Conservation (phyloP, 129 eudicot species). For the Logfia minima region DNA sequence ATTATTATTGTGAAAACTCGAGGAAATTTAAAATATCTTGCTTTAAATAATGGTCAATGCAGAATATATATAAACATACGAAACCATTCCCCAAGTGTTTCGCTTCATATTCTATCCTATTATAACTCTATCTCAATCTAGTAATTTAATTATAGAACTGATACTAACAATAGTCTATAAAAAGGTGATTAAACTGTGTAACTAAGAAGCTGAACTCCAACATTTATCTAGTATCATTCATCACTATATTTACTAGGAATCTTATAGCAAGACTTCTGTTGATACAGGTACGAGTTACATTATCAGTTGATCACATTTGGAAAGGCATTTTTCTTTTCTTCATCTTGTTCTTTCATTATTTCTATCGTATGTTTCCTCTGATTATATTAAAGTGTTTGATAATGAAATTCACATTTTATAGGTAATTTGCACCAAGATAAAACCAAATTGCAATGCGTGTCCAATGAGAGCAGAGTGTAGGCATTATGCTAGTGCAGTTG, state of each 20-base stretch:
- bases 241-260: neutral
- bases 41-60: too few relatives aligned
- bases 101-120: neutral
- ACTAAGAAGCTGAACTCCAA: neutral
- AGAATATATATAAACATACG: neutral
- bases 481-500: slow-evolving; percentile 60
- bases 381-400: neutral
- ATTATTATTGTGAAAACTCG: neutral
- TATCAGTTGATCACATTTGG: slow-evolving; percentile 79
- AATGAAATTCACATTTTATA: slow-evolving; percentile 13
- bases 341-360: neutral
- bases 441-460: slow-evolving; percentile 74
- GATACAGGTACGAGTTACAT: slow-evolving; percentile 66
- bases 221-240: slow-evolving; percentile 10
- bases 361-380: neutral
- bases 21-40: neutral
- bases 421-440: slow-evolving; percentile 65
- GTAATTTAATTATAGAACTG: neutral
- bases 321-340: slow-evolving; percentile 47
- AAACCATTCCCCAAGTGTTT: neutral
- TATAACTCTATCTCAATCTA: neutral
- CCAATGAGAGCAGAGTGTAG: slow-evolving; percentile 72
- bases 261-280: slow-evolving; percentile 11
- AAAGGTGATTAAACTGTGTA: neutral
- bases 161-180: neutral